Base-by-base conservation (phyloP, 495 filamentous ascomycete genomes). In the Aspergillus kassunensis region DNA sequence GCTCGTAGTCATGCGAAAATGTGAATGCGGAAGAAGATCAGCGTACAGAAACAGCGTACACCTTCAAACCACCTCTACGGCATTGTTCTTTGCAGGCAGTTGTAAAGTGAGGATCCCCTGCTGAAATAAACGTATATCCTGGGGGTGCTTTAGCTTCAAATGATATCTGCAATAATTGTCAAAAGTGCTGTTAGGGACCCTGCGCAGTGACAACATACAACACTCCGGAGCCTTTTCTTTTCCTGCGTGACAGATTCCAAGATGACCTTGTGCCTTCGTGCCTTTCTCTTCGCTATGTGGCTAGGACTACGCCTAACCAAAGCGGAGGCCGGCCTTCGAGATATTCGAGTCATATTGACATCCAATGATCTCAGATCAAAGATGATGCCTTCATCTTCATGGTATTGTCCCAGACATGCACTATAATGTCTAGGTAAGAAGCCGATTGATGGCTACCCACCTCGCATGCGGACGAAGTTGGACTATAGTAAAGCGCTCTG, bases 101-200 rank as follows among this genome's bases (percentile, higher is more conserved):
- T 5, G 88, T 91, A 42, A 96, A 68, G 34, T 80, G 76, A 0
- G 89, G 89, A 60, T 89, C 83, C 19, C 91, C 91, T 45, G 84
- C 79, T n/a, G 88, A 85, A 48, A 96, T 83, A 62, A 91, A 95
- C 21, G 83, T 85, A 56, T 88, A 95, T 6, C 89, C 89, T n/a
- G 75, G 78, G 2, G 90, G 90, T 21, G 89, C 72, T 61, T 72
- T 65, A 13, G 71, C 68, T 49, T 75, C 72, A 44, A 78, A 74
- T 21, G 66, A 75, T 50, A 79, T 69, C 77, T 80, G 57, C 24
- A 20, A 23, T 24, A 13, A 49, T 39, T 42, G 55, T 72, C 54
- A 65, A 61, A 56, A 54, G 50, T 30, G 43, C 60, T 21, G 21
- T 49, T 12, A 29, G 47, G 15, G 51, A 19, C 15, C 15, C 12